phyloP scores from a whole-genome alignment of 2,329 filamentous ascomycete species.

The Scortechinia acanthostroma region DNA sequence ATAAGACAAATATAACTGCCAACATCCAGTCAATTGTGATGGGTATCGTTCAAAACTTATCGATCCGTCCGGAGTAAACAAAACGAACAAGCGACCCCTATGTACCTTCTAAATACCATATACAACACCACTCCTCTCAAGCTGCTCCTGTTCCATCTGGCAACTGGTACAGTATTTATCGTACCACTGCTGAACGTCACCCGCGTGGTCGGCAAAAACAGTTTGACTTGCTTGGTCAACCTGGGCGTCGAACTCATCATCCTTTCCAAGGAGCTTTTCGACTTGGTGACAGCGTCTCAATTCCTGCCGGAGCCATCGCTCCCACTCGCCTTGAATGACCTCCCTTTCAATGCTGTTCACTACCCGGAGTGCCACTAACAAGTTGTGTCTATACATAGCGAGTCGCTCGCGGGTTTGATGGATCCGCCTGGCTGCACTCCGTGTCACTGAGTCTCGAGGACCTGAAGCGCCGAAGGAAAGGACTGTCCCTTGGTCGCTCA shows the following conservation, averaged over 20 bases:
- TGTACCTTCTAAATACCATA: no score
- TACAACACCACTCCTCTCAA: background rate
- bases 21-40: no score
- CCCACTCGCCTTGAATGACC: background rate
- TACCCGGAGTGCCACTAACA: background rate
- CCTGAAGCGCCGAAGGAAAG: background rate
- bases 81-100: no score
- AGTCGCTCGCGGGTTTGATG: conserved; percentile 1
- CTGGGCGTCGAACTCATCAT: background rate
- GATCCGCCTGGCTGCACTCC: background rate
- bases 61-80: no score
- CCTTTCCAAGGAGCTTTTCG: background rate
- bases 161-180: conserved; percentile 1
- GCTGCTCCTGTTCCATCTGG: background rate
- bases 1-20: no score
- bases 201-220: background rate
- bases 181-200: conserved; percentile 1
- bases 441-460: background rate
- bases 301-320: background rate
- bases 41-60: no score
- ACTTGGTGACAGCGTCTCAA: background rate
- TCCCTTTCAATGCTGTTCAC: conserved; percentile 1
- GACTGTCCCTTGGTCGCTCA: background rate
- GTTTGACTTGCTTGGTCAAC: background rate
- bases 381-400: background rate